Conservation (phyloP, 176 grass and related monocot genomes). For the Microstegium vimineum region DNA sequence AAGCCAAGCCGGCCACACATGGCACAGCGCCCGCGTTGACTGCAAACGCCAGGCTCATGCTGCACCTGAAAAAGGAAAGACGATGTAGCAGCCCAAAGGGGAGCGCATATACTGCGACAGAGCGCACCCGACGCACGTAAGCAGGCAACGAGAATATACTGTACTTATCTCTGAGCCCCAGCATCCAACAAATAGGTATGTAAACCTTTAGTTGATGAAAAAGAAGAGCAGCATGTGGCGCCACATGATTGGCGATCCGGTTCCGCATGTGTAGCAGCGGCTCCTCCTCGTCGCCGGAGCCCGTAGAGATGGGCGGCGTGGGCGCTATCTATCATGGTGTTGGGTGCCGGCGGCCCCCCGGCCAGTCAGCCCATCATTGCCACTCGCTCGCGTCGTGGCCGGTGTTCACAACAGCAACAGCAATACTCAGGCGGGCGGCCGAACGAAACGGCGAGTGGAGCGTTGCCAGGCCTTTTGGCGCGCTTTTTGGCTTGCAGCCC, state of each 20-base stretch:
- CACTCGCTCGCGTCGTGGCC: not conserved
- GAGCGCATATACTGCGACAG: not conserved
- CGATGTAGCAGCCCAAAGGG: not conserved
- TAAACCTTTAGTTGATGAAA: not conserved
- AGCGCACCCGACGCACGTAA: not conserved
- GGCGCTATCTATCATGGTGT: conserved; percentile 1
- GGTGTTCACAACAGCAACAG: not conserved
- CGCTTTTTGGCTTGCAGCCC: not conserved
- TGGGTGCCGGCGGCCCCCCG: not conserved
- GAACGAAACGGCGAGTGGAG: not conserved
- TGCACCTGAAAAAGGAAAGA: conserved; percentile 14
- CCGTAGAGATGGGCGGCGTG: not conserved
- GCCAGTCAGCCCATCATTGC: not conserved
- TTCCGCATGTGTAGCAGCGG: not conserved
- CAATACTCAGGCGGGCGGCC: not conserved
- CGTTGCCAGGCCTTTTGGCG: not conserved
- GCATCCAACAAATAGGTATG: not conserved
- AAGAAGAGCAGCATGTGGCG: not conserved
- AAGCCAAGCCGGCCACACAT: not conserved
- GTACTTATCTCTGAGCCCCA: not conserved
- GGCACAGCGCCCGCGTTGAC: not conserved
- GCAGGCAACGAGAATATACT: not conserved
- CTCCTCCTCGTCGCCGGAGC: not conserved
- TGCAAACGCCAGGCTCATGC: not conserved
- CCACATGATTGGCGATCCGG: conserved; percentile 9